These are phyloP conservation scores for Leucocoprinus birnbaumii DNA, from an alignment of 768 basidiomycete species.

Conservation along the genomic window DNA sequence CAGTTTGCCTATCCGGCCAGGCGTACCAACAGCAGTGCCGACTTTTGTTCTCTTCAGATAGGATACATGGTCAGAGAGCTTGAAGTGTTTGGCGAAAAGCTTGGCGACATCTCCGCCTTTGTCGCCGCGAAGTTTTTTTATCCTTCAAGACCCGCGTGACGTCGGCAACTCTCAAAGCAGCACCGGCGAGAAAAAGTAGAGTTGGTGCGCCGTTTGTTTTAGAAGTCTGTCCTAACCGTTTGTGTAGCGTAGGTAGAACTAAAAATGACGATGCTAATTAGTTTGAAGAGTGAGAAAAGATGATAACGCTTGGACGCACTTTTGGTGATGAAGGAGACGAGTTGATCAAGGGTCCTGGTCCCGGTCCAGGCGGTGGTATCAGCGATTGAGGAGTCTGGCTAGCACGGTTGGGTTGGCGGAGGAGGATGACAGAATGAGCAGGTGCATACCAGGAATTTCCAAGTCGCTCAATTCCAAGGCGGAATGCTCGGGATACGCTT, in stretches of 20 bases:
- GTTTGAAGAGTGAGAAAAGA: not conserved
- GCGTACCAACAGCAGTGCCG: constrained; percentile 88
- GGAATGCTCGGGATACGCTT: constrained; percentile 66
- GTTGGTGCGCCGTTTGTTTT: constrained; percentile 85
- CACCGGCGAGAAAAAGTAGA: constrained; percentile 77
- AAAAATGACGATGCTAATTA: constrained; percentile 5
- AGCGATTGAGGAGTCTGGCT: constrained; percentile 68
- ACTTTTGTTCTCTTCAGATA: constrained; percentile 86
- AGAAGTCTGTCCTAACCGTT: constrained; percentile 71
- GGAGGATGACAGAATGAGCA: not conserved
- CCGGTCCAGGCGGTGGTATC: constrained; percentile 76
- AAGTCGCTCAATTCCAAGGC: constrained; percentile 79
- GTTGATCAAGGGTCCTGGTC: constrained; percentile 65
- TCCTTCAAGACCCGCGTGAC: constrained; percentile 73
- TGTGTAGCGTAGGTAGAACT: constrained; percentile 69
- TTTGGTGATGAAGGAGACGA: constrained; percentile 75
- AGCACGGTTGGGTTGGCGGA: constrained; percentile 12
- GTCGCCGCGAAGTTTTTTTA: constrained; percentile 65
- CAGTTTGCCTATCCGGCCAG: constrained; percentile 86
- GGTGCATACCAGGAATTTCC: constrained; percentile 66
- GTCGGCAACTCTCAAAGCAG: constrained; percentile 92
- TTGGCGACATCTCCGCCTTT: constrained; percentile 93
- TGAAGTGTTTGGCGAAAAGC: constrained; percentile 94
- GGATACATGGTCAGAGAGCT: constrained; percentile 80
- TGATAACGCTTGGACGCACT: constrained; percentile 39